These are phyloP conservation scores for Paxillus rubicundulus DNA, from an alignment of 768 basidiomycete genomes.

Conservation along the genomic window DNA sequence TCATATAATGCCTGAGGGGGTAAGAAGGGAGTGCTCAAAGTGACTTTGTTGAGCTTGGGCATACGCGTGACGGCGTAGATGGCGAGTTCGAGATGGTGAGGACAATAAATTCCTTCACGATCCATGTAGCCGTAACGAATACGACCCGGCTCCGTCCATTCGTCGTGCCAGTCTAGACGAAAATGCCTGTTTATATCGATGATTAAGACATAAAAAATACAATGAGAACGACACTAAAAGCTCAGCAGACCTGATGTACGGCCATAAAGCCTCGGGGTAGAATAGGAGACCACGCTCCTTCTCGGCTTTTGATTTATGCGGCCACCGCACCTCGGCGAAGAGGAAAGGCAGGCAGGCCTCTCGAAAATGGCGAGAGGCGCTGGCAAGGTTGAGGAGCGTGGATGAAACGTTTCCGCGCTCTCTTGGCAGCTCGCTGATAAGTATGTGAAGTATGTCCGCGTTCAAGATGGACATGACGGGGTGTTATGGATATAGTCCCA, in stretches of 20 bases:
- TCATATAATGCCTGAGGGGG: conserved; percentile 31
- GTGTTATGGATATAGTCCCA: neutral
- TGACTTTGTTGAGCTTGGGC: conserved; percentile 30
- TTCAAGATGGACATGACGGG: conserved; percentile 29
- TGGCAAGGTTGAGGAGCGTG: conserved; percentile 24
- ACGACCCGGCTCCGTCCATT: conserved; percentile 36
- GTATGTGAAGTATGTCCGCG: conserved; percentile 35
- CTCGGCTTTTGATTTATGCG: conserved; percentile 28
- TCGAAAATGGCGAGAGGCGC: conserved; percentile 25
- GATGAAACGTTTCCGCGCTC: conserved; percentile 3
- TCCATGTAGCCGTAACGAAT: conserved; percentile 32
- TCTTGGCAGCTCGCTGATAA: conserved; percentile 26
- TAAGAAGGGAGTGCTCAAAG: conserved; percentile 31
- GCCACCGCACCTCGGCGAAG: conserved; percentile 34
- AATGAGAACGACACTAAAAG: neutral
- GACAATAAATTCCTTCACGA: conserved; percentile 32
- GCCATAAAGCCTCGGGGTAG: conserved; percentile 29
- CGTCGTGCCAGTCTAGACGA: conserved; percentile 34
- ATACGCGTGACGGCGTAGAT: conserved; percentile 25
- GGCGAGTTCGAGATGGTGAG: conserved; percentile 25
- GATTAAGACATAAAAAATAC: neutral
- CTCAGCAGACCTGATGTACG: conserved; percentile 27
- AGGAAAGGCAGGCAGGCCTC: conserved; percentile 31
- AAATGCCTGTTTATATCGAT: conserved; percentile 25
- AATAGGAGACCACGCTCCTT: conserved; percentile 25